phyloP scores from a whole-genome alignment of 1,139 yeast genomes.

The Protomyces macrosporus region DNA sequence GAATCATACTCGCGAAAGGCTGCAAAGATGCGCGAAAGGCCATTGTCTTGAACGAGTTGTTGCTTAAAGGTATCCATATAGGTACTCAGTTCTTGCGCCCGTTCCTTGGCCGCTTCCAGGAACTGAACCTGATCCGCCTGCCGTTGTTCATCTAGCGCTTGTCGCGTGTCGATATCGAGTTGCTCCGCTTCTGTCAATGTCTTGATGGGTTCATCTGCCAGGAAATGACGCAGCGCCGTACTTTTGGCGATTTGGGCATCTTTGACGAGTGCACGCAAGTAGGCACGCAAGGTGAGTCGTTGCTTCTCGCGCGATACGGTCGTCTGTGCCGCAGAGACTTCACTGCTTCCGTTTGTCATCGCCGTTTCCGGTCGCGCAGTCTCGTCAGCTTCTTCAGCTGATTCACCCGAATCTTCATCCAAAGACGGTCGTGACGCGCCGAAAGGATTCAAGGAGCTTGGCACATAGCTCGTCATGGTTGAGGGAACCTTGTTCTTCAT shows the following conservation, averaged over 20 bases:
- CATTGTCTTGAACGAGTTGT: slow-evolving; percentile 47
- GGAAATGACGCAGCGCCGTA: slow-evolving; percentile 49
- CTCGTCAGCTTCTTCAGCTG: slow-evolving; percentile 13
- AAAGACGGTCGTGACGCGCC: background rate
- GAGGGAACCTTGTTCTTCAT: slow-evolving; percentile 45
- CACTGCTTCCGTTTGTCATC: background rate
- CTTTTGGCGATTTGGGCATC: slow-evolving; percentile 56
- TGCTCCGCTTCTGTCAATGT: slow-evolving; percentile 44
- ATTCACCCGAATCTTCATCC: slow-evolving; percentile 20
- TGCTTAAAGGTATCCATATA: slow-evolving; percentile 54
- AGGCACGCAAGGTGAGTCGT: slow-evolving; percentile 70
- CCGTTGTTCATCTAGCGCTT: slow-evolving; percentile 56
- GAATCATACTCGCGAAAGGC: slow-evolving; percentile 56
- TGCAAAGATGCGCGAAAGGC: slow-evolving; percentile 51
- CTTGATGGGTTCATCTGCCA: slow-evolving; percentile 41
- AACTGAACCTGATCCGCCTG: slow-evolving; percentile 65
- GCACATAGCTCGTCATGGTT: slow-evolving; percentile 19
- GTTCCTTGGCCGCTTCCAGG: slow-evolving; percentile 57
- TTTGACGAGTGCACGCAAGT: slow-evolving; percentile 50
- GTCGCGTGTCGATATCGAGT: slow-evolving; percentile 54
- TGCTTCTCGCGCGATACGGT: slow-evolving; percentile 59
- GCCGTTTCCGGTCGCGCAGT: background rate
- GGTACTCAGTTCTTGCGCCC: slow-evolving; percentile 47
- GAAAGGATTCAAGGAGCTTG: slow-evolving; percentile 1
- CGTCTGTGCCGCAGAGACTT: background rate